phyloP scores from a whole-genome alignment of 176 grass and related monocot genomes.

The Microstegium vimineum region DNA sequence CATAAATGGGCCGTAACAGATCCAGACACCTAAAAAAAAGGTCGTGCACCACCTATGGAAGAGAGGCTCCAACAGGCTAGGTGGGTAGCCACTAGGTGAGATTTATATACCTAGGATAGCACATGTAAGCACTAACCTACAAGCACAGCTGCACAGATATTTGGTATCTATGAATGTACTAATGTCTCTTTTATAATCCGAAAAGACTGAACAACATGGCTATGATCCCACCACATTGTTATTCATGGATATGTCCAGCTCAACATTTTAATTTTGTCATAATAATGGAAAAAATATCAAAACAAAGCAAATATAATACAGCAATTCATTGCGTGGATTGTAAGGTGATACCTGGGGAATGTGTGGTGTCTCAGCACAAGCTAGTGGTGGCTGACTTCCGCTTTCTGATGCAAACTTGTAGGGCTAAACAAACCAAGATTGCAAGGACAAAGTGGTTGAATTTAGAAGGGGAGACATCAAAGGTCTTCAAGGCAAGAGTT shows the following conservation, averaged over 20 bases:
- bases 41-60: conserved; percentile 28
- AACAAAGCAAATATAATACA: conserved; percentile 25
- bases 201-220: conserved; percentile 18
- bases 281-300: neutral
- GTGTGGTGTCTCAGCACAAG: no score
- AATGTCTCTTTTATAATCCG: conserved; percentile 19
- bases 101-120: conserved; percentile 35
- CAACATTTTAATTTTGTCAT: neutral
- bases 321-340: no score
- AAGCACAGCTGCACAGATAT: conserved; percentile 17
- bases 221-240: conserved; percentile 21
- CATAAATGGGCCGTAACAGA: conserved; percentile 33
- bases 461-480: no score
- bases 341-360: no score
- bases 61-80: conserved; percentile 11
- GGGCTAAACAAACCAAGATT: no score
- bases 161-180: conserved; percentile 19
- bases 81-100: conserved; percentile 22
- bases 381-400: no score
- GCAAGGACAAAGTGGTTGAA: no score
- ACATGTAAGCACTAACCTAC: conserved; percentile 41
- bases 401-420: no score
- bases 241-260: conserved; percentile 2
- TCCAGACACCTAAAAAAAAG: conserved; percentile 23
- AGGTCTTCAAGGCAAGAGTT: no score